Evolutionary conservation across 129 eudicot genomes (phyloP).

Genomic region (Lactuca saligna): DNA sequence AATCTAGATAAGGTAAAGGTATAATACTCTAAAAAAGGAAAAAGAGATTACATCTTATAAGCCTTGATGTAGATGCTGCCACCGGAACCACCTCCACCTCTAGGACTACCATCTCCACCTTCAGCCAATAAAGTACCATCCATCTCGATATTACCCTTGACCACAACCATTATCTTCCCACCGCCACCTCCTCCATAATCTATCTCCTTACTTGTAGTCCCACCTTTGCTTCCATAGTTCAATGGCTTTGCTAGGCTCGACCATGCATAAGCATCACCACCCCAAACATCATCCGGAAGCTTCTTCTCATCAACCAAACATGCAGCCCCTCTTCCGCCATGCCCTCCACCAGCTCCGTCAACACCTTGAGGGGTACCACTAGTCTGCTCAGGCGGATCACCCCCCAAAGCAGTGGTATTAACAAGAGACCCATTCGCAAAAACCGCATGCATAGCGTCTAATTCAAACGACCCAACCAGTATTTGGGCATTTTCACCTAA

Average conservation of each 20-base stretch:
- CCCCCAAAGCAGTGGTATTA: slow-evolving; percentile 78
- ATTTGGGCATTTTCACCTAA: slow-evolving; percentile 67
- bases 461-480: slow-evolving; percentile 50
- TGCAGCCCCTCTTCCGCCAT: slow-evolving; percentile 97
- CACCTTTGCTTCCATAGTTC: slow-evolving; percentile 97
- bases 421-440: slow-evolving; percentile 59
- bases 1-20: slow-evolving; percentile 8
- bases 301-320: slow-evolving; percentile 63
- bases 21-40: not conserved
- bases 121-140: slow-evolving; percentile 81
- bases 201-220: slow-evolving; percentile 72
- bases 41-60: slow-evolving; percentile 63
- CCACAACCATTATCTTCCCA: slow-evolving; percentile 59
- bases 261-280: slow-evolving; percentile 95
- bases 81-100: slow-evolving; percentile 98
- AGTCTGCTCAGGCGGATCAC: slow-evolving; percentile 81
- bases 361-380: slow-evolving; percentile 88
- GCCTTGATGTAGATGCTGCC: slow-evolving; percentile 88
- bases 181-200: slow-evolving; percentile 98
- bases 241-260: slow-evolving; percentile 56
- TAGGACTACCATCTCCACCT: slow-evolving; percentile 80
- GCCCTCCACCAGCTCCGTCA: slow-evolving; percentile 94
- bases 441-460: slow-evolving; percentile 53
- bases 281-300: slow-evolving; percentile 94
- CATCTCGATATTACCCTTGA: slow-evolving; percentile 44